Conservation (phyloP, 2,329 filamentous ascomycete species). For the Ambrosiella beaveri region DNA sequence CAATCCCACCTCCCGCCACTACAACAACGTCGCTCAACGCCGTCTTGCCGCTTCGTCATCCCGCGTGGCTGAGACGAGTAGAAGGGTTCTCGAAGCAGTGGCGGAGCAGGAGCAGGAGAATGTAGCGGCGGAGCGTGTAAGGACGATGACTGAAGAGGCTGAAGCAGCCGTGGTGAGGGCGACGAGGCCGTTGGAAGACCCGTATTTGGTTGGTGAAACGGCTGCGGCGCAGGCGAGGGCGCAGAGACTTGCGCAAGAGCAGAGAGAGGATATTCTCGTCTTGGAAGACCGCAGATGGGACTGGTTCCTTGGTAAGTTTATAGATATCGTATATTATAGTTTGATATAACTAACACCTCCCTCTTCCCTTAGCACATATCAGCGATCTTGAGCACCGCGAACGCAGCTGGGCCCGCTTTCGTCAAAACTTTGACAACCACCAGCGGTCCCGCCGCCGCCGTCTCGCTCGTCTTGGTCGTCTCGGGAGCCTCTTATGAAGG, state of each 20-base stretch:
- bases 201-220: conserved; percentile 47
- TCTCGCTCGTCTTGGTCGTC: conserved; percentile 9
- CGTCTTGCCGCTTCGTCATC: conserved; percentile 32
- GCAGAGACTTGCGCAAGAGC: conserved; percentile 40
- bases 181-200: conserved; percentile 43
- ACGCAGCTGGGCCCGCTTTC: conserved; percentile 28
- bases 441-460: conserved; percentile 13
- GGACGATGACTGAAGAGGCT: conserved; percentile 13
- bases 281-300: conserved; percentile 44
- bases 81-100: conserved; percentile 18
- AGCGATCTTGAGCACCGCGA: conserved; percentile 33
- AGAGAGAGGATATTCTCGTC: conserved; percentile 35
- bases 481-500: conserved; percentile 7
- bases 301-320: conserved; percentile 36
- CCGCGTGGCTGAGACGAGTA: conserved; percentile 18
- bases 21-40: conserved; percentile 45
- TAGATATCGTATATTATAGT: neutral
- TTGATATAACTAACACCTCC: neutral
- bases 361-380: conserved; percentile 29
- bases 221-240: conserved; percentile 39
- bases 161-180: conserved; percentile 15
- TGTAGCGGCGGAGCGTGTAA: conserved; percentile 11
- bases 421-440: conserved; percentile 21
- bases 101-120: conserved; percentile 13
- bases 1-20: conserved; percentile 40